phyloP scores from a whole-genome alignment of 176 grass and related monocot genomes.

The Musa beccarii region DNA sequence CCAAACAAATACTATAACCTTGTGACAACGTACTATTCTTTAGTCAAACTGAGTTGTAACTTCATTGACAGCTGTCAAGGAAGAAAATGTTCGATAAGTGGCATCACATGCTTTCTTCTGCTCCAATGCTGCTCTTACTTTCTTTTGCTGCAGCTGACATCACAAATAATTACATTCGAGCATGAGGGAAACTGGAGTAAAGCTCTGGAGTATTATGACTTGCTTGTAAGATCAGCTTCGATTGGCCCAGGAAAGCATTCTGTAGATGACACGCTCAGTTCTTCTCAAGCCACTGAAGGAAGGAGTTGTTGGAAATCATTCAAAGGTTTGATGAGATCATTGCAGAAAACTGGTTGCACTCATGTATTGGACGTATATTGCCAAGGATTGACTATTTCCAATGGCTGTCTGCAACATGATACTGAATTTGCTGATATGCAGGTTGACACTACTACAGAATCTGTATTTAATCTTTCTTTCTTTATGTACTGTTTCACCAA shows the following conservation, averaged over 20 bases:
- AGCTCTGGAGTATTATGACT: constrained; percentile 79
- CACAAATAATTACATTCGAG: constrained; percentile 83
- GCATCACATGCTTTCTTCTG: background rate
- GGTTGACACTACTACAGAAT: constrained; percentile 24
- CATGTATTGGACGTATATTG: constrained; percentile 87
- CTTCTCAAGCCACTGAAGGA: constrained; percentile 42
- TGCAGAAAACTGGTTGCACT: constrained; percentile 97
- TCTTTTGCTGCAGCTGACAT: constrained; percentile 48
- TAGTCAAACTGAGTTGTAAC: background rate
- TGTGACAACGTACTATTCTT: background rate
- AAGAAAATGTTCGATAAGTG: background rate
- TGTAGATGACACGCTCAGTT: constrained; percentile 22
- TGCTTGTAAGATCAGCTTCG: constrained; percentile 71
- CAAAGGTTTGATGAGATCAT: constrained; percentile 88
- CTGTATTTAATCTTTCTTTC: background rate
- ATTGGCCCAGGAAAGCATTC: constrained; percentile 24
- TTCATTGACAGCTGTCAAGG: background rate
- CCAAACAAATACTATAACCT: background rate
- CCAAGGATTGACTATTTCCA: constrained; percentile 69
- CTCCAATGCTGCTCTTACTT: background rate
- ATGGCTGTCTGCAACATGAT: constrained; percentile 54
- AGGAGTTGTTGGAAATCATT: constrained; percentile 56
- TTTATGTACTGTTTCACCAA: background rate
- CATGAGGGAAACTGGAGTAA: constrained; percentile 91
- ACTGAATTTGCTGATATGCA: constrained; percentile 85